Evolutionary conservation across 805 yeast genomes (phyloP).

Genomic region (Torulaspora microellipsoides): DNA sequence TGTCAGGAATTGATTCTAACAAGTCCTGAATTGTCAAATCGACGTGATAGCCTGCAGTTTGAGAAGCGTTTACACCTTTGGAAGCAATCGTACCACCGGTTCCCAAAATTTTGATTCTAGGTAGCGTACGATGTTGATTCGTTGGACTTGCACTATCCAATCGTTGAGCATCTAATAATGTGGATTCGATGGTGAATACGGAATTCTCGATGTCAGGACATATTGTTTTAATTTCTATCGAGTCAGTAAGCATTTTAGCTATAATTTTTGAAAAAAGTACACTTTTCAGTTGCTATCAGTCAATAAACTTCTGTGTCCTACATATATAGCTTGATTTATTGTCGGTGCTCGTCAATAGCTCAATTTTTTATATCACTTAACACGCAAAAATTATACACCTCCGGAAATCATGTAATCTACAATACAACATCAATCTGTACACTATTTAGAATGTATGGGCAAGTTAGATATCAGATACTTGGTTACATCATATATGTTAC

Average conservation of each 20-base stretch:
- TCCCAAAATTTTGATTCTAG: constrained; percentile 46
- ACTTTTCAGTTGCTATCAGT: too few species aligned
- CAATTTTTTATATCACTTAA: too few species aligned
- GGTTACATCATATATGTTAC: too few species aligned
- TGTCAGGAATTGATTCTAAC: constrained; percentile 51
- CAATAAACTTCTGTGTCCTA: not conserved
- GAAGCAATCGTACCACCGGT: constrained; percentile 62
- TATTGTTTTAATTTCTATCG: constrained; percentile 32
- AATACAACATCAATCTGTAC: too few species aligned
- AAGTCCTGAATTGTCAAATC: constrained; percentile 50
- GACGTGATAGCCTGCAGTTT: constrained; percentile 52
- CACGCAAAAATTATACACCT: too few species aligned
- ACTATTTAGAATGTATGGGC: too few species aligned
- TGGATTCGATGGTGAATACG: constrained; percentile 26
- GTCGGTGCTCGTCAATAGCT: too few species aligned
- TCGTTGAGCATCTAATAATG: constrained; percentile 5
- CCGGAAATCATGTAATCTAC: too few species aligned
- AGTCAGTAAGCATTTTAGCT: constrained; percentile 24
- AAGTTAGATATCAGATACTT: too few species aligned
- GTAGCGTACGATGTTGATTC: constrained; percentile 19
- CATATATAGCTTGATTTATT: too few species aligned
- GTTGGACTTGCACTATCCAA: constrained; percentile 5
- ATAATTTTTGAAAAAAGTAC: not conserved
- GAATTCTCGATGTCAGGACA: constrained; percentile 33
- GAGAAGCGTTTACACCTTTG: constrained; percentile 43